Evolutionary conservation across 371 early-diverging fungal species (phyloP), one percentile per base, ranked within the genome.

Genomic region (Coemansia sp.): DNA sequence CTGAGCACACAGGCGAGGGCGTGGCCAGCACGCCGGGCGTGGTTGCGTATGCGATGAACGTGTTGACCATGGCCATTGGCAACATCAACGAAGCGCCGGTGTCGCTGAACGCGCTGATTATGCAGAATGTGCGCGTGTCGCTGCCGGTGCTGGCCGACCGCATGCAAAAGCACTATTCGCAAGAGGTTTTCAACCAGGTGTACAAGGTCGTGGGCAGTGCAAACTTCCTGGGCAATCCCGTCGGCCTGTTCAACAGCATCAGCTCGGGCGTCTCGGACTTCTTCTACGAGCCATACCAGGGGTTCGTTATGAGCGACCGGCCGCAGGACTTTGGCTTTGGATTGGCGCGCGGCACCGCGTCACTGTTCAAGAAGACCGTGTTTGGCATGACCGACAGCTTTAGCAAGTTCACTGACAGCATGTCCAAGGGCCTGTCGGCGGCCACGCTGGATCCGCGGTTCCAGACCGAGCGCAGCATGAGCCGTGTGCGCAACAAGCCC

Each of bases 231-330:
- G 99, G 99, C 31, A 99, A 99, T 69, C 99, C 99, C 0, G 96
- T 98, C 0, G 98, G 98, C 0, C 78, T 99, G 33, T 98, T 98
- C 76, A 95, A 85, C 78, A 97, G 87, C 61, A 81, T 99, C 45
- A 90, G 92, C 61, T 94, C 95, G 1, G 99, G 99, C 6, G 96
- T 98, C 0, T 84, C 86, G 0, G 98, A 97, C 69, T 84, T 98
- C 52, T 99, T 98, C 78, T 98, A 98, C 79, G 98, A 99, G 66
- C 98, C 99, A 0, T 90, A 92, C 82, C 94, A 95, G 81, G 99
- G 99, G 1, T 88, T 98, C 55, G 89, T 95, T 43, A 92, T 93
- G 86, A 95, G 95, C 57, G 93, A 92, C 53, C 81, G 94, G 11
- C 98, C 99, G 0, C 94, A 96, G 71, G 98, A 97, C 68, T 83